A percentile compares a stretch with the other conserved stretches of the same genome.
Conservation (phyloP, 257 asterid species). For the Plantago major region DNA sequence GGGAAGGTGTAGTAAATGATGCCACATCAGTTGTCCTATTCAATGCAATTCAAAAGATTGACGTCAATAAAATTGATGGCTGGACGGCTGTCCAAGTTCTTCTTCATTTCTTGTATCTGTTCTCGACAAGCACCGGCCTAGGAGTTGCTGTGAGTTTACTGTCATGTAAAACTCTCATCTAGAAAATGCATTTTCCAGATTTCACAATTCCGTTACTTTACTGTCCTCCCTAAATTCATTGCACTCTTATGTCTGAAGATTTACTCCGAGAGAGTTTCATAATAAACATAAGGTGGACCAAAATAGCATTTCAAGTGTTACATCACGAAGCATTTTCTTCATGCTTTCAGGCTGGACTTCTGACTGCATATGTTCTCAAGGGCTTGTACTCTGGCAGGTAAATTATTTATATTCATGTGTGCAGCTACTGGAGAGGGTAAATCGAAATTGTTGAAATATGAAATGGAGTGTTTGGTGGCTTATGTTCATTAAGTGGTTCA, state of each 20-base stretch:
- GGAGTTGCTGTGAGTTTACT: conserved; percentile 69
- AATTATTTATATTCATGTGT: conserved; percentile 1
- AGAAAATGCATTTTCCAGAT: neutral
- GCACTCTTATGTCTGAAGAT: conserved; percentile 3
- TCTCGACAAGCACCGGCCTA: conserved; percentile 85
- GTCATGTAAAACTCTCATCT: conserved; percentile 1
- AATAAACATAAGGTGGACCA: neutral
- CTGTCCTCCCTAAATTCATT: neutral
- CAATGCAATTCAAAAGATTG: conserved; percentile 86
- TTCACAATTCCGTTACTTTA: neutral
- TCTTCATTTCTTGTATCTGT: conserved; percentile 67
- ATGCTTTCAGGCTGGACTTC: conserved; percentile 73
- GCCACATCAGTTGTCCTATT: conserved; percentile 94
- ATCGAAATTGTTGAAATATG: conserved; percentile 9
- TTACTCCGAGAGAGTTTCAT: neutral
- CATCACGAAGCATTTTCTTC: conserved; percentile 8
- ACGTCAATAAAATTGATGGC: conserved; percentile 53
- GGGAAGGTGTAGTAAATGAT: conserved; percentile 98
- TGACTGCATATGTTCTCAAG: conserved; percentile 66
- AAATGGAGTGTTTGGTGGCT: conserved; percentile 15
- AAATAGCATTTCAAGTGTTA: conserved; percentile 6
- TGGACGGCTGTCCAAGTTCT: conserved; percentile 55
- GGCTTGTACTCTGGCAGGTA: conserved; percentile 86
- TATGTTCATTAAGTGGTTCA: conserved; percentile 9
- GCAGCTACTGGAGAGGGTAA: conserved; percentile 3